These are phyloP conservation scores for Penicillium malachiteum DNA, from an alignment of 495 filamentous ascomycete genomes.

Conservation along the genomic window DNA sequence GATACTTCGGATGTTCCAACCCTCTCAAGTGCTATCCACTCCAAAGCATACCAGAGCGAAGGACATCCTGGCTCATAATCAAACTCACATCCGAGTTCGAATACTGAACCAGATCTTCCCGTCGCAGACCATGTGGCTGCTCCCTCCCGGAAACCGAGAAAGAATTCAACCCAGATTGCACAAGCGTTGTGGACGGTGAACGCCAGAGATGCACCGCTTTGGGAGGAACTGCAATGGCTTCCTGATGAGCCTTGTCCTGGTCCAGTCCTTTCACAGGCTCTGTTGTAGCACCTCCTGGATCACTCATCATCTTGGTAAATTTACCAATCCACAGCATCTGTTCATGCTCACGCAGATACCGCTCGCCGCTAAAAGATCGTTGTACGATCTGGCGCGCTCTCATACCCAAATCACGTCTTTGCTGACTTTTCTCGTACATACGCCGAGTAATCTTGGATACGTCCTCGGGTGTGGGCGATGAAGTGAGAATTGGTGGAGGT, in stretches of 20 bases:
- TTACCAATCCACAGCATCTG: conserved; percentile 69
- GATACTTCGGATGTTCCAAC: background rate
- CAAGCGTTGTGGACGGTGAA: too few relatives aligned
- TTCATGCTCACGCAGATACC: conserved; percentile 67
- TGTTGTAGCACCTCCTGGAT: conserved; percentile 23
- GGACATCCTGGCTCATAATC: conserved; percentile 43
- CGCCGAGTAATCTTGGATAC: conserved; percentile 54
- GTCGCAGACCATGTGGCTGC: conserved; percentile 37
- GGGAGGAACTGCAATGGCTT: conserved; percentile 23
- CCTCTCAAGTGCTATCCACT: conserved; percentile 3
- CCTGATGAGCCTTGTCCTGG: background rate
- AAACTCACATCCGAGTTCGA: conserved; percentile 43
- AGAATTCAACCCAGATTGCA: conserved; percentile 23
- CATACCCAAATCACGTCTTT: conserved; percentile 60
- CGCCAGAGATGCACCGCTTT: background rate
- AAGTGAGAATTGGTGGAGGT: conserved; percentile 46
- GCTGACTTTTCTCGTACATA: conserved; percentile 62
- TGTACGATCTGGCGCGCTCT: conserved; percentile 58
- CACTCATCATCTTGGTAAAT: conserved; percentile 40
- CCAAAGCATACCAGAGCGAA: conserved; percentile 27
- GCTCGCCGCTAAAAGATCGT: conserved; percentile 58
- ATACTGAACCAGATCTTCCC: conserved; percentile 40
- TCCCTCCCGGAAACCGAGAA: conserved; percentile 36
- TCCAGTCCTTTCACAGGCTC: conserved; percentile 30
- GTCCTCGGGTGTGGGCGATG: conserved; percentile 49